Evolutionary conservation across 805 yeast genomes (phyloP).

Genomic region (Yarrowia sp.): DNA sequence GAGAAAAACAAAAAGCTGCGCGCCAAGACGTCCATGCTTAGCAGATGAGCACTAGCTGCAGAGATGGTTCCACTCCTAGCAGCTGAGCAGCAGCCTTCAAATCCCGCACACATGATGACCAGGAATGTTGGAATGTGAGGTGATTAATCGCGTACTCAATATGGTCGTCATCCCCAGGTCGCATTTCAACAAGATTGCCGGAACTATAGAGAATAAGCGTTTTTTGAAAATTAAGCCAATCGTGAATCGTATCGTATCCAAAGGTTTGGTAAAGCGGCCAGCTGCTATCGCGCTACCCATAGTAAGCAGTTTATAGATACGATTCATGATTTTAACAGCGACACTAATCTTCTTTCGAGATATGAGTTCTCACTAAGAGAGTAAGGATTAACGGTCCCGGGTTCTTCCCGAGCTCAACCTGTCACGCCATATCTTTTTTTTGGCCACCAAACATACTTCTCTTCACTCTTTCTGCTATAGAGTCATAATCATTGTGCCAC

Average conservation of each 20-base stretch:
- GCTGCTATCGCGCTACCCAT: too few species aligned
- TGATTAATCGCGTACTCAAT: background rate
- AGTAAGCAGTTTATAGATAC: too few species aligned
- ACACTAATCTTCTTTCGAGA: background rate
- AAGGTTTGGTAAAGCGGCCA: too few species aligned
- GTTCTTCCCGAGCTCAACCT: background rate
- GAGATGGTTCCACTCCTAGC: background rate
- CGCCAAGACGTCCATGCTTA: conserved; percentile 11
- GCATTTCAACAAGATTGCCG: too few species aligned
- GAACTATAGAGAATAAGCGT: background rate
- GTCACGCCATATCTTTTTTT: background rate
- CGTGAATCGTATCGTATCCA: background rate
- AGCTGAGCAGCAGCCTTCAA: background rate
- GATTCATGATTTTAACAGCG: conserved; percentile 1
- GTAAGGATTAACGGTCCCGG: too few species aligned
- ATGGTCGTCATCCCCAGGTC: too few species aligned
- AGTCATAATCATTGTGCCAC: background rate
- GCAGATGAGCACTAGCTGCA: background rate
- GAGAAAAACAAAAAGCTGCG: background rate
- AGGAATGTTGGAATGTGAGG: background rate
- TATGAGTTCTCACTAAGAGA: background rate
- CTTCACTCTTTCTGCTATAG: too few species aligned
- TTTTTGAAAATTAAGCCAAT: background rate
- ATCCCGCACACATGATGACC: background rate
- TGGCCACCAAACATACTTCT: too few species aligned